Conservation (phyloP, 2,329 filamentous ascomycete species). For the Sporothrix pallida region DNA sequence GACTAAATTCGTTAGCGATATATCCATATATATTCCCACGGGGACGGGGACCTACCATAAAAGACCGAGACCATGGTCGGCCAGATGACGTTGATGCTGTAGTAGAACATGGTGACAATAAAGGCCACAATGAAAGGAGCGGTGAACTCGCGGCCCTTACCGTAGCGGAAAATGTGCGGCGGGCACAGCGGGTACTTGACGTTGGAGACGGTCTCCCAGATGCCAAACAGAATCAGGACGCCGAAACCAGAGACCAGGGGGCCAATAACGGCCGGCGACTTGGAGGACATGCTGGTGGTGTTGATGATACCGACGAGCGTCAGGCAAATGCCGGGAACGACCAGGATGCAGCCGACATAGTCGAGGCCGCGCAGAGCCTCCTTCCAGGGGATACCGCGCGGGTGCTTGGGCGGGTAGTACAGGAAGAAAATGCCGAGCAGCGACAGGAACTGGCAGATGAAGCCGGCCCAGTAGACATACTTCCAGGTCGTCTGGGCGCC, state of each 20-base stretch:
- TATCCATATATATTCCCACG: too few relatives aligned
- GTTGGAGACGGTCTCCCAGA: slow-evolving; percentile 26
- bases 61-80: slow-evolving; percentile 49
- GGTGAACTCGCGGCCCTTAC: slow-evolving; percentile 46
- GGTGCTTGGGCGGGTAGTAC: slow-evolving; percentile 33
- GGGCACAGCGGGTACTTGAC: slow-evolving; percentile 51
- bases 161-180: slow-evolving; percentile 51
- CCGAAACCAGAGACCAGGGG: slow-evolving; percentile 21
- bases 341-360: slow-evolving; percentile 31
- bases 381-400: slow-evolving; percentile 34
- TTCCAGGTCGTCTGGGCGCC: slow-evolving; percentile 25
- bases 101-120: slow-evolving; percentile 34
- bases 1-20: slow-evolving; percentile 36
- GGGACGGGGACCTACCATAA: background rate
- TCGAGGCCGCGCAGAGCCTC: slow-evolving; percentile 33
- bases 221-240: slow-evolving; percentile 25
- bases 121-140: slow-evolving; percentile 34
- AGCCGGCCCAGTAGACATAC: slow-evolving; percentile 36
- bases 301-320: slow-evolving; percentile 33
- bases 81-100: slow-evolving; percentile 54
- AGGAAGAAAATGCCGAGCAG: slow-evolving; percentile 24
- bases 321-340: slow-evolving; percentile 31
- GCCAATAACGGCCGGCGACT: background rate
- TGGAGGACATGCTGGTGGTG: slow-evolving; percentile 19
- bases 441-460: slow-evolving; percentile 27